Base-by-base conservation (phyloP, 176 grass and related monocot species). In the Carex pumila region DNA sequence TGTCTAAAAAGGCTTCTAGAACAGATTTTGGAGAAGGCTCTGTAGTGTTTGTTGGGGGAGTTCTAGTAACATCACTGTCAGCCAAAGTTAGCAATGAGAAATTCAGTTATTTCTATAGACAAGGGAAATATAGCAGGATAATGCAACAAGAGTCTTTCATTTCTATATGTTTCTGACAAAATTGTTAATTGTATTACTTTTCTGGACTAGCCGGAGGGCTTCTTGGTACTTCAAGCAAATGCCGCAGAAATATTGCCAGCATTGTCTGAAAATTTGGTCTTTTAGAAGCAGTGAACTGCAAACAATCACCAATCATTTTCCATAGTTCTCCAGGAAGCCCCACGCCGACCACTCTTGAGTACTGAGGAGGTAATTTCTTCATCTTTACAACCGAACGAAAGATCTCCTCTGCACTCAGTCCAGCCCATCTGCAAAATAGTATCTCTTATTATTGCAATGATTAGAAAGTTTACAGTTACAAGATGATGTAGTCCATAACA, bases 241-340 rank as follows among this genome's bases (percentile, higher is more conserved):
- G 91, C 29, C 79, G 89, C 85, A 99, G 93, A 92, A 99, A 95
- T 66, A 91, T 99, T 86, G 88, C 89, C 73, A 99, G 90, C 93
- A 99, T 99, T 60, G 94, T 91, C 55, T 95, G 93, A 72, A 99
- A 99, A 81, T 91, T 89, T 62, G 96, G 96, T 80, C 96, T 90
- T 88, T 85, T 99, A 71, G 90, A 90, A 86, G 91, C 75, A 64
- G 85, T 86, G 65, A 88, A 94, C 74, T 99, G 96, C 57, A 99
- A 87, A 81, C 96, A 99, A 32, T 99, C 93, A 78, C 96, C 96
- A 88, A 99, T 99, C 96, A 99, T 99, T 90, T 99, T 99, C 96
- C 96, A 99, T 65, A 99, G 82, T 79, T 99, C 96, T 54, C 93
- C 89, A 87, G 96, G 96, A 89, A 99, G 91, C 47, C 96, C 96